Evolutionary conservation across 1,284 basidiomycete genomes (phyloP).

Genomic region (Apiotrichum mycotoxinovorans): DNA sequence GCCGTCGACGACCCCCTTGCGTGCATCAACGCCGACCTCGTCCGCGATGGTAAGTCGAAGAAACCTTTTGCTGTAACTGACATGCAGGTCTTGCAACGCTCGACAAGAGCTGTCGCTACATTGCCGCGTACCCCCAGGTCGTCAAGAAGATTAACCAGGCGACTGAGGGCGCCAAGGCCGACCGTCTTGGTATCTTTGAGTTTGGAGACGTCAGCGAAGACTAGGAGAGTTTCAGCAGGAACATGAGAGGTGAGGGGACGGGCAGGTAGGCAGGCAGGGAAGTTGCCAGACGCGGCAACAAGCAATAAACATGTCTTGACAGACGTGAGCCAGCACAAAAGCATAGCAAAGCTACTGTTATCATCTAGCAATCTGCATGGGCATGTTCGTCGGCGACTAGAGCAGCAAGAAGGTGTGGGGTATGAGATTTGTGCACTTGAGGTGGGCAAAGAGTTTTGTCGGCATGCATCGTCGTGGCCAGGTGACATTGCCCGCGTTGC

Average conservation of each 20-base stretch:
- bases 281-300: too few species aligned
- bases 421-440: too few species aligned
- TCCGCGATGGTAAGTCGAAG: conserved; percentile 53
- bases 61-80: not conserved
- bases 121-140: conserved; percentile 66
- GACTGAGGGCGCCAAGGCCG: conserved; percentile 64
- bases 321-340: too few species aligned
- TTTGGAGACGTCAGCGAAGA: conserved; percentile 44
- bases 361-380: too few species aligned
- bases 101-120: conserved; percentile 74
- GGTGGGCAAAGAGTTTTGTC: too few species aligned
- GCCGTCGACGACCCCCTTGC: conserved; percentile 65
- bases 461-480: too few species aligned
- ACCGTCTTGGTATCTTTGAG: conserved; percentile 80
- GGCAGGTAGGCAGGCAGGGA: too few species aligned
- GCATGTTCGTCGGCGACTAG: too few species aligned
- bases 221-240: conserved; percentile 3
- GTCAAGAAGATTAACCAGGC: conserved; percentile 62
- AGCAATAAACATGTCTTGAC: too few species aligned
- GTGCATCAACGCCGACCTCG: conserved; percentile 77
- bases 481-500: too few species aligned
- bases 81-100: conserved; percentile 64
- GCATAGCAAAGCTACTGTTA: too few species aligned
- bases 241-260: not conserved
- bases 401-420: too few species aligned